These are phyloP conservation scores for Cucurbita ficifolia DNA, from an alignment of 306 rosid genomes.

Conservation along the genomic window DNA sequence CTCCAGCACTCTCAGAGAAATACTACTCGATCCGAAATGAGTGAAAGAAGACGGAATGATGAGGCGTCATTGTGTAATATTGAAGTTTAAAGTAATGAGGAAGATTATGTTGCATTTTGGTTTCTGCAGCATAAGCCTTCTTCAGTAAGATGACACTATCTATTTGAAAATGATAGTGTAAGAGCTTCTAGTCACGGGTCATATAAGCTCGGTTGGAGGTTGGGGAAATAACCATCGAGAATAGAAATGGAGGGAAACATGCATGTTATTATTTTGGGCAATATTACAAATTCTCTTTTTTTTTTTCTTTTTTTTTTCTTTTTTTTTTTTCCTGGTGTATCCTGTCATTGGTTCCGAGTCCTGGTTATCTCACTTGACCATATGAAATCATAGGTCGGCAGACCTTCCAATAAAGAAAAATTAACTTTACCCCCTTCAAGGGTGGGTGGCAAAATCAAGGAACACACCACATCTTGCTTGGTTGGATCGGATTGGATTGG, in stretches of 20 bases:
- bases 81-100: background rate
- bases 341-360: background rate
- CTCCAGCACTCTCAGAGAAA: slow-evolving; percentile 63
- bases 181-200: slow-evolving; percentile 4
- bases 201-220: background rate
- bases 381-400: background rate
- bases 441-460: background rate
- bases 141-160: background rate
- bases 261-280: background rate
- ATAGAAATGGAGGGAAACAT: background rate
- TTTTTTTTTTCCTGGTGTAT: background rate
- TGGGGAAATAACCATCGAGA: background rate
- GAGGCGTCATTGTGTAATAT: background rate
- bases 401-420: background rate
- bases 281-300: background rate
- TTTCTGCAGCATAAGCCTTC: slow-evolving; percentile 5
- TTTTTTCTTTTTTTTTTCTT: background rate
- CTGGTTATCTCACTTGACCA: background rate
- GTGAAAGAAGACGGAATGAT: slow-evolving; percentile 20
- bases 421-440: background rate
- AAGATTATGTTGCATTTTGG: slow-evolving; percentile 10
- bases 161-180: background rate
- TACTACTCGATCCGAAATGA: slow-evolving; percentile 83
- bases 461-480: background rate
- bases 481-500: background rate